Evolutionary conservation across 768 basidiomycete species (phyloP).

Genomic region (Boletus rubescentipes): DNA sequence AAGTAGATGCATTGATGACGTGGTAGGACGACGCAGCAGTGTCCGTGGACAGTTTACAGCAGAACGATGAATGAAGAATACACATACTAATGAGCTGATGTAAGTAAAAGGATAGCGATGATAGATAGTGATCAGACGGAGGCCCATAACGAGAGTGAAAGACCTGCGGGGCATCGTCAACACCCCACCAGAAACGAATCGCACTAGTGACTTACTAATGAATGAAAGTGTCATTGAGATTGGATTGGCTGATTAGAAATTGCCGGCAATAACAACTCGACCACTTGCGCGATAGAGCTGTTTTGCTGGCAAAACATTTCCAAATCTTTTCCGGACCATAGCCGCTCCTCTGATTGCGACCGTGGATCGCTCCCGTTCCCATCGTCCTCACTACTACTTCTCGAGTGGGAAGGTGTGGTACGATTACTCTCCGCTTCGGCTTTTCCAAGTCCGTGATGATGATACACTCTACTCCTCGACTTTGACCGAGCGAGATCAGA

Average conservation of each 20-base stretch:
- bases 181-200: background rate
- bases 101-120: conserved; percentile 23
- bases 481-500: conserved; percentile 57
- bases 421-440: conserved; percentile 52
- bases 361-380: conserved; percentile 33
- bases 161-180: conserved; percentile 16
- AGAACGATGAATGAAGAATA: conserved; percentile 29
- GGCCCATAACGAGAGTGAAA: conserved; percentile 23
- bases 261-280: conserved; percentile 60
- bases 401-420: conserved; percentile 23
- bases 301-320: conserved; percentile 87
- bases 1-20: conserved; percentile 24
- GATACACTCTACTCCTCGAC: conserved; percentile 69
- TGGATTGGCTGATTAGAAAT: conserved; percentile 39
- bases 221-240: conserved; percentile 18
- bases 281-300: conserved; percentile 74
- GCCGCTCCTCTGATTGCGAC: conserved; percentile 42
- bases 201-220: conserved; percentile 22
- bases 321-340: conserved; percentile 83
- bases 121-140: conserved; percentile 28
- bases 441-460: conserved; percentile 60
- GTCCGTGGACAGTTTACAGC: conserved; percentile 25
- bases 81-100: conserved; percentile 29
- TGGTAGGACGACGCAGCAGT: conserved; percentile 26
- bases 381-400: conserved; percentile 33